Percentiles rank a stretch among this genome's conserved stretches.
phyloP scores from a whole-genome alignment of 495 filamentous ascomycete species.

The Penicillium samsonianum region DNA sequence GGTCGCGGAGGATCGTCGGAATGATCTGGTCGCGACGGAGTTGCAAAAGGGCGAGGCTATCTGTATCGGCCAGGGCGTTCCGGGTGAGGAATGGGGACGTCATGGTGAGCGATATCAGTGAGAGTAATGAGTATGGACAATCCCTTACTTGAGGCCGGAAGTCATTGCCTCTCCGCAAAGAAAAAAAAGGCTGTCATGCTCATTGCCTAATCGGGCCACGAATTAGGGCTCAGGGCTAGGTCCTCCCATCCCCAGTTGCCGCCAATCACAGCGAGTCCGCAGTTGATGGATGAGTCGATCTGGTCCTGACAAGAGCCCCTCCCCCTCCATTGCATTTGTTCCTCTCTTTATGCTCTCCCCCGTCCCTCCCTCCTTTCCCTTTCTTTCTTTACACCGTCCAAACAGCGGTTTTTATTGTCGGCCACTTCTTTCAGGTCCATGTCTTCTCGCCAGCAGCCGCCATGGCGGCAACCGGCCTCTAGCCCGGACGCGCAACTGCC shows the following conservation, averaged over 20 bases:
- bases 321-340: constrained; percentile 23
- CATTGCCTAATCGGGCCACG: constrained; percentile 21
- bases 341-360: constrained; percentile 35
- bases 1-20: constrained; percentile 67
- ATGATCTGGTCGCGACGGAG: constrained; percentile 79
- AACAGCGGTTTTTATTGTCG: constrained; percentile 18
- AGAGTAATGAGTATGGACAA: neutral
- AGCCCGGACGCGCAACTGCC: constrained; percentile 39
- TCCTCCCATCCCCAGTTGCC: constrained; percentile 10
- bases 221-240: constrained; percentile 43
- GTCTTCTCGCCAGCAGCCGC: constrained; percentile 49
- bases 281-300: constrained; percentile 20
- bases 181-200: constrained; percentile 27
- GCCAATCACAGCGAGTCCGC: constrained; percentile 21
- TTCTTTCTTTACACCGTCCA: constrained; percentile 17
- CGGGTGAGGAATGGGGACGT: constrained; percentile 74
- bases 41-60: constrained; percentile 74
- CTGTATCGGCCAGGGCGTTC: constrained; percentile 52
- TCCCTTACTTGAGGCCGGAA: constrained; percentile 2
- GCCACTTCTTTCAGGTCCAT: constrained; percentile 21
- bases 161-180: constrained; percentile 17
- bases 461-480: constrained; percentile 47
- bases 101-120: constrained; percentile 25
- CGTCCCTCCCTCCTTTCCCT: constrained; percentile 25
- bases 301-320: constrained; percentile 24